Conservation (phyloP, 2,329 filamentous ascomycete genomes). For the Botrytis byssoidea region DNA sequence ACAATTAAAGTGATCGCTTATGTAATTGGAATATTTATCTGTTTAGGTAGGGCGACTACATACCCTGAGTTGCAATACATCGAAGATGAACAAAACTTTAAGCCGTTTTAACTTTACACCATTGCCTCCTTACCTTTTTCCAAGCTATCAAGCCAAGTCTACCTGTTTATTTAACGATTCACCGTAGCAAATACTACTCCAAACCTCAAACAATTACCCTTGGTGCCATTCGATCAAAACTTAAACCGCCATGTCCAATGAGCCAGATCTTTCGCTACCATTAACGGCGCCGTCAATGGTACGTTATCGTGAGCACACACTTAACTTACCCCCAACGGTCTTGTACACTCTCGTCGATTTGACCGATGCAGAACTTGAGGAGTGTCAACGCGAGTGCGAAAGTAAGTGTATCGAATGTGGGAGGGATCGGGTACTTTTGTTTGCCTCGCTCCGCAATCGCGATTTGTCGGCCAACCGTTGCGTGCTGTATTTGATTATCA, state of each 20-base stretch:
- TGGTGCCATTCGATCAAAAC: neutral
- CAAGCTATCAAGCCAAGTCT: neutral
- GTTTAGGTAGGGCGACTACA: neutral
- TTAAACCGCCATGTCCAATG: neutral
- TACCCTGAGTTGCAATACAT: neutral
- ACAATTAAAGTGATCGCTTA: neutral
- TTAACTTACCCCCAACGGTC: neutral
- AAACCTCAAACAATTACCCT: neutral
- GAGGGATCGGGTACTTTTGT: neutral
- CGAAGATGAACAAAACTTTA: neutral
- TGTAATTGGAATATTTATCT: neutral
- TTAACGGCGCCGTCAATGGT: neutral
- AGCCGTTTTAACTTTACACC: neutral
- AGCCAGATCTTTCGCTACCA: neutral
- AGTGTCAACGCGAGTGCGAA: neutral
- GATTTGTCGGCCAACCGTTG: neutral
- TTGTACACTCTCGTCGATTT: neutral
- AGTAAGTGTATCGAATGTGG: neutral
- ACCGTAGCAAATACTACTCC: neutral
- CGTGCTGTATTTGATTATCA: neutral
- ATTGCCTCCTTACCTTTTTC: neutral
- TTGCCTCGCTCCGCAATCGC: neutral
- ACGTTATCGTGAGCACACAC: neutral
- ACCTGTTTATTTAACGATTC: neutral
- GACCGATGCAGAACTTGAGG: neutral